Percentiles rank a stretch among this genome's conserved stretches.
These are phyloP conservation scores for Stenogyne calaminthoides DNA, from an alignment of 305 asterid genomes.

Conservation along the genomic window DNA sequence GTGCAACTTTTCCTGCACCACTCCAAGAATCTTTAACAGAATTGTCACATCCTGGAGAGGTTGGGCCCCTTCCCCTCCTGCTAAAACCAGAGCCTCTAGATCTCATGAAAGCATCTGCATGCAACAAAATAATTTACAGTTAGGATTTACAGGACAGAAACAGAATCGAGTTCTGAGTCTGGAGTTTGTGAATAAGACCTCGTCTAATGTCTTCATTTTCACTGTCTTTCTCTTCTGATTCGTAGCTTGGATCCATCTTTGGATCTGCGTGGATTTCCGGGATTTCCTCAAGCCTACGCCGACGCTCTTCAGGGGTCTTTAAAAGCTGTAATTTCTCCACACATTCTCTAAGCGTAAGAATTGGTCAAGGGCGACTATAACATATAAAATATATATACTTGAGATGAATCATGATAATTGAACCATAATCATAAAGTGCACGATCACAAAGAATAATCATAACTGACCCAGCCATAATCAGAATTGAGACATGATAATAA, in stretches of 20 bases:
- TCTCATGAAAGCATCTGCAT: slow-evolving; percentile 67
- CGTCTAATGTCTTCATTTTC: slow-evolving; percentile 68
- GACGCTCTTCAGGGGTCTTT: slow-evolving; percentile 98
- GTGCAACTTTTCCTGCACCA: slow-evolving; percentile 45
- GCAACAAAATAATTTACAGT: slow-evolving; percentile 25
- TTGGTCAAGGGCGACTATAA: slow-evolving; percentile 60
- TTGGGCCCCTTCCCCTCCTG: slow-evolving; percentile 74
- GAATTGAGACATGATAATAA: no score
- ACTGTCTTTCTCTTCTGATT: slow-evolving; percentile 79
- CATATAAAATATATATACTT: slow-evolving; percentile 3
- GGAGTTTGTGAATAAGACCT: slow-evolving; percentile 48
- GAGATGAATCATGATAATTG: slow-evolving; percentile 7
- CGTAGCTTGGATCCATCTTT: slow-evolving; percentile 93
- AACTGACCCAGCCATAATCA: no score
- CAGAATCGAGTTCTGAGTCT: slow-evolving; percentile 18
- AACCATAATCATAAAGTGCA: slow-evolving; percentile 21
- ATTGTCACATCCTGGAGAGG: slow-evolving; percentile 69
- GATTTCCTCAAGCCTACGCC: slow-evolving; percentile 80
- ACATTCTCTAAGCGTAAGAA: slow-evolving; percentile 93
- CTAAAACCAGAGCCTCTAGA: slow-evolving; percentile 62
- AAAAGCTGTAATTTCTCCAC: slow-evolving; percentile 91
- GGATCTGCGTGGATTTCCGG: slow-evolving; percentile 92
- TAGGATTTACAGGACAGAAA: slow-evolving; percentile 6
- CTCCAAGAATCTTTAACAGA: slow-evolving; percentile 68
- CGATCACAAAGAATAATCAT: background rate